Evolutionary conservation across 129 eudicot species (phyloP).

Genomic region (Artemisia tridentata): DNA sequence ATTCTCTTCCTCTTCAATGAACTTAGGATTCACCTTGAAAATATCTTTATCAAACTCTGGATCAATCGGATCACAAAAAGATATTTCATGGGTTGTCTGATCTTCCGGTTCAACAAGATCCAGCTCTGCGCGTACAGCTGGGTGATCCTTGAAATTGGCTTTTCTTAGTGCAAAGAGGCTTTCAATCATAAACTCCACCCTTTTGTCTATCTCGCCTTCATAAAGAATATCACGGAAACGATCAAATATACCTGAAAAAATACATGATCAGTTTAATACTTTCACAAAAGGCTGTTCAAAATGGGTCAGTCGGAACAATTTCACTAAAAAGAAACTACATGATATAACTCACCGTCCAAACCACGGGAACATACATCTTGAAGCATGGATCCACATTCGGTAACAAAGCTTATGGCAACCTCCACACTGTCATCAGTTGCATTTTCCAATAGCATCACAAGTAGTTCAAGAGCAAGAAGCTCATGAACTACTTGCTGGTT

Average conservation of each 20-base stretch:
- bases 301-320: no score
- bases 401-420: constrained; percentile 92
- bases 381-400: constrained; percentile 88
- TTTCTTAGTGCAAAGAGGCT: constrained; percentile 89
- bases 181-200: constrained; percentile 90
- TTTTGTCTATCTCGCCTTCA: constrained; percentile 93
- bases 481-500: constrained; percentile 92
- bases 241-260: constrained; percentile 78
- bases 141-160: constrained; percentile 93
- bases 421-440: constrained; percentile 98
- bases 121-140: constrained; percentile 90
- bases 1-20: constrained; percentile 63
- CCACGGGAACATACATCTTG: constrained; percentile 85
- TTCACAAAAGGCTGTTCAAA: no score
- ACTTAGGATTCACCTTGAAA: constrained; percentile 75
- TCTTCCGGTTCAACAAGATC: constrained; percentile 95
- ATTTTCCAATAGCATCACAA: constrained; percentile 65
- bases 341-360: constrained; percentile 61
- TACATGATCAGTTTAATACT: not conserved
- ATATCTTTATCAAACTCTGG: constrained; percentile 79
- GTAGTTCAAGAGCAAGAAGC: constrained; percentile 87
- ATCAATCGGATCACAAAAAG: constrained; percentile 70
- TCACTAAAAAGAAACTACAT: not conserved
- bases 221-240: constrained; percentile 97
- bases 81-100: constrained; percentile 85